phyloP scores from a whole-genome alignment of 148 eudicot species.

The Fagopyrum esculentum region DNA sequence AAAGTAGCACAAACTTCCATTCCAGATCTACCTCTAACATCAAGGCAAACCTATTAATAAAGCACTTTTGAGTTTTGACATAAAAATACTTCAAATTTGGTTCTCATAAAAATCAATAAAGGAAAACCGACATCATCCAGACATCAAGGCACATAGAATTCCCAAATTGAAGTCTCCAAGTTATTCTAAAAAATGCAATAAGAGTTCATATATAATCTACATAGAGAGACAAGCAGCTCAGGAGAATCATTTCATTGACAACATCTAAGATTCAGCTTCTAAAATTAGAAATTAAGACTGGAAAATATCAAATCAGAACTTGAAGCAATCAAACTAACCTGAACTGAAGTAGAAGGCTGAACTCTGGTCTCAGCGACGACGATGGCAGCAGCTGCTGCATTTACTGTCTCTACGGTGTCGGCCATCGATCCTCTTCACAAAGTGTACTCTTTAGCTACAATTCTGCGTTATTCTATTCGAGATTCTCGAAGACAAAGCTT shows the following conservation, averaged over 20 bases:
- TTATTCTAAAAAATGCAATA: not conserved
- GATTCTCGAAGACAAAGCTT: slow-evolving; percentile 2
- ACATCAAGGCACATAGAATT: not conserved
- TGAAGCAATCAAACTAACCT: slow-evolving; percentile 24
- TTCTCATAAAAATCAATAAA: not conserved
- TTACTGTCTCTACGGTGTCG: slow-evolving; percentile 61
- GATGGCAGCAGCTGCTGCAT: slow-evolving; percentile 77
- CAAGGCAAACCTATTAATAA: slow-evolving; percentile 6
- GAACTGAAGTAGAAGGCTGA: slow-evolving; percentile 52
- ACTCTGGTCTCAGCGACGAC: slow-evolving; percentile 62
- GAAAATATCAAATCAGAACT: not conserved
- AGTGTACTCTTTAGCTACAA: not conserved
- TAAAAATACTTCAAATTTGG: not conserved
- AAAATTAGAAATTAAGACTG: not conserved
- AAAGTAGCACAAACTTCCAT: slow-evolving; percentile 11
- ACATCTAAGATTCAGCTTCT: not conserved
- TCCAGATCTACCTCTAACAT: slow-evolving; percentile 9
- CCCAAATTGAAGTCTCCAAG: not conserved
- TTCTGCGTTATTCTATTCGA: slow-evolving; percentile 1
- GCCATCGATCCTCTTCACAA: slow-evolving; percentile 20
- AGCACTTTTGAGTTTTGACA: not conserved
- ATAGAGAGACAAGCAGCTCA: not conserved
- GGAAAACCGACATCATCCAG: not conserved
- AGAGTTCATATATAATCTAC: not conserved
- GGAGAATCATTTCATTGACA: not conserved